Evolutionary conservation across 2,329 filamentous ascomycete genomes (phyloP).

Genomic region (Sporothrix euskadiensis): DNA sequence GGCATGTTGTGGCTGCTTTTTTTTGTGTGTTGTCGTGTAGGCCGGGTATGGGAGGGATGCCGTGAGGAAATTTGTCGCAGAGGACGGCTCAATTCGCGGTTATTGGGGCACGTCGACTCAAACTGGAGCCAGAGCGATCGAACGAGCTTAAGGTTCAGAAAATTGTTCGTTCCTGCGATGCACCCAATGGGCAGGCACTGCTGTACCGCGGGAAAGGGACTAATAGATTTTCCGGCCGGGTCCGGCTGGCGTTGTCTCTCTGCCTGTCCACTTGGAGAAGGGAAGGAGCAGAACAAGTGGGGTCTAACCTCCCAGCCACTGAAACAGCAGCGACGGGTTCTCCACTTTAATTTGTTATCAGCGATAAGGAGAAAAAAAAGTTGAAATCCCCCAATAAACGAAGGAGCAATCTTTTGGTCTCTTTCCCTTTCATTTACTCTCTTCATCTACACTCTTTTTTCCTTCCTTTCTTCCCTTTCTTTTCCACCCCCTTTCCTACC

Average conservation of each 20-base stretch:
- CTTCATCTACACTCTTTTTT: conserved; percentile 21
- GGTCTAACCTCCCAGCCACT: conserved; percentile 25
- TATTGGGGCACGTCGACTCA: background rate
- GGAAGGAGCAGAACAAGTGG: background rate
- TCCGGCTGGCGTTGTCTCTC: background rate
- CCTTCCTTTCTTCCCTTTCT: conserved; percentile 24
- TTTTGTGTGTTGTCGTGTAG: background rate
- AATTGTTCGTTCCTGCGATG: conserved; percentile 24
- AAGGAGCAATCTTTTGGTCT: background rate
- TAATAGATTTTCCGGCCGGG: conserved; percentile 22
- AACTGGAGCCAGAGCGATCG: background rate
- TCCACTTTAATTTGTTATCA: conserved; percentile 32
- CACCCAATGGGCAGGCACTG: conserved; percentile 8
- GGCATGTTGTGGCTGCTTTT: conserved; percentile 26
- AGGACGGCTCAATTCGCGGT: conserved; percentile 1
- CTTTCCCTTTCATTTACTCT: conserved; percentile 6
- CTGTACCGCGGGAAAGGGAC: conserved; percentile 9
- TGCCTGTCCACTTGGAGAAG: background rate
- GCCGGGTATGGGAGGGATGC: background rate
- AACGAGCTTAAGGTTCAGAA: conserved; percentile 21
- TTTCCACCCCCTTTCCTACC: conserved; percentile 26
- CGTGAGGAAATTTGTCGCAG: background rate
- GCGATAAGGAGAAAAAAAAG: conserved; percentile 31
- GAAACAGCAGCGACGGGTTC: conserved; percentile 2
- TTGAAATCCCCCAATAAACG: conserved; percentile 12